phyloP scores from a whole-genome alignment of 2,329 filamentous ascomycete species.

The Didymella sp. region DNA sequence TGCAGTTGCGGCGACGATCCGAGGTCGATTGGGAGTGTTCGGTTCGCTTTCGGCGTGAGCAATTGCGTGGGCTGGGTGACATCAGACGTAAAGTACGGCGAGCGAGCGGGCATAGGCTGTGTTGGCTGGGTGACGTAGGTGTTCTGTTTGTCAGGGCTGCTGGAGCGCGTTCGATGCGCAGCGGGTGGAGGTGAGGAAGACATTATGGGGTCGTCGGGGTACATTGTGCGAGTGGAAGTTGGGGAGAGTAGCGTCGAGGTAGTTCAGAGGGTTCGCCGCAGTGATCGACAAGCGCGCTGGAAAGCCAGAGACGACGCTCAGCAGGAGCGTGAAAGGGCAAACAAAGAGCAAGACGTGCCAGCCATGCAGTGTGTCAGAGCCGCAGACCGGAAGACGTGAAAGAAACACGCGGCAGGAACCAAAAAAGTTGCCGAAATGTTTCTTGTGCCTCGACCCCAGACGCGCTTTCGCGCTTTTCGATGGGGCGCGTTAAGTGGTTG shows the following conservation, averaged over 20 bases:
- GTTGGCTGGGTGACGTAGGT: constrained; percentile 56
- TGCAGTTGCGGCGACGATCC: constrained; percentile 64
- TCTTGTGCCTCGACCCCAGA: constrained; percentile 10
- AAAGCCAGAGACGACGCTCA: background rate
- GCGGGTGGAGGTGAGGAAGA: constrained; percentile 41
- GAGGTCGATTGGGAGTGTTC: constrained; percentile 28
- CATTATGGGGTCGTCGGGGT: constrained; percentile 43
- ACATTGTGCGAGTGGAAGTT: constrained; percentile 31
- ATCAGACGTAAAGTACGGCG: constrained; percentile 40
- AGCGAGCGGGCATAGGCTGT: constrained; percentile 37
- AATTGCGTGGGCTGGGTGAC: constrained; percentile 68
- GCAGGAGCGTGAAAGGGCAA: background rate
- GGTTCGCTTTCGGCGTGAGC: constrained; percentile 53
- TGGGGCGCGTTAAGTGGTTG: constrained; percentile 21
- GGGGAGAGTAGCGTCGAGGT: background rate
- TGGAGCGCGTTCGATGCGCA: constrained; percentile 29
- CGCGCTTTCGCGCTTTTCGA: constrained; percentile 16
- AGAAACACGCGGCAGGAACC: background rate
- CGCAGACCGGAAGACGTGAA: background rate
- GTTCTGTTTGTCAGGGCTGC: constrained; percentile 59
- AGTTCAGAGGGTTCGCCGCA: constrained; percentile 2
- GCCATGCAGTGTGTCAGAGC: background rate
- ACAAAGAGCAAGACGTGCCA: constrained; percentile 4
- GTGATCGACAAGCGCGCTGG: constrained; percentile 10
- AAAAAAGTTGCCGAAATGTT: constrained; percentile 1